Base-by-base conservation (phyloP, 495 filamentous ascomycete species). In the Penicillium soppii region DNA sequence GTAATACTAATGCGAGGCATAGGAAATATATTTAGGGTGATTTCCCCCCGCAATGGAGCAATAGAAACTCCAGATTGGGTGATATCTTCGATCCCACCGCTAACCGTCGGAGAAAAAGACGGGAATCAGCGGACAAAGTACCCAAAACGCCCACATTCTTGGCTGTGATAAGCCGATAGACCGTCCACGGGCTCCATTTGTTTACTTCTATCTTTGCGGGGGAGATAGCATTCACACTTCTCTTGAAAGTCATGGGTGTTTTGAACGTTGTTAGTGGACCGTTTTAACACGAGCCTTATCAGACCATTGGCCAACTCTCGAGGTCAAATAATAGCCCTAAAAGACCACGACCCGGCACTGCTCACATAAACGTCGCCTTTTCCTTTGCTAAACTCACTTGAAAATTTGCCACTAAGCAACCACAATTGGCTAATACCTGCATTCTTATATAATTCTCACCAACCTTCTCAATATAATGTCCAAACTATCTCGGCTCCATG, bases 401-500 rank as follows among this genome's bases (percentile, higher is more conserved):
- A n/a, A n/a, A n/a, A n/a, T n/a, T n/a, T n/a, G n/a, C n/a, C n/a
- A n/a, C n/a, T n/a, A n/a, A n/a, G n/a, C n/a, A n/a, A n/a, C n/a
- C n/a, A n/a, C n/a, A n/a, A n/a, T n/a, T n/a, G n/a, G n/a, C n/a
- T n/a, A n/a, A n/a, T n/a, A n/a, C n/a, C n/a, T n/a, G n/a, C n/a
- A n/a, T n/a, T n/a, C n/a, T 27, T 4, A 27, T 5, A 9, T 27
- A 27, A 27, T 9, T 27, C 25, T 27, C 30, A n/a, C 25, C 9
- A 16, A 25, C 19, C 40, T 27, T 41, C 32, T 40, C 13, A 15
- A 45, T 47, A 57, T 46, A 19, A 43, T 41, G 35, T 52, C 59
- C 3, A 45, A 42, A 15, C 43, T 63, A 33, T 46, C 53, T 9
- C 43, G 50, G 7, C 45, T 65, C 15, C 48, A 65, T 29, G 43